A percentile compares a stretch with the other conserved stretches of the same genome.
Conservation (phyloP, 108 stramenopile species). For the Bacterosira constricta region DNA sequence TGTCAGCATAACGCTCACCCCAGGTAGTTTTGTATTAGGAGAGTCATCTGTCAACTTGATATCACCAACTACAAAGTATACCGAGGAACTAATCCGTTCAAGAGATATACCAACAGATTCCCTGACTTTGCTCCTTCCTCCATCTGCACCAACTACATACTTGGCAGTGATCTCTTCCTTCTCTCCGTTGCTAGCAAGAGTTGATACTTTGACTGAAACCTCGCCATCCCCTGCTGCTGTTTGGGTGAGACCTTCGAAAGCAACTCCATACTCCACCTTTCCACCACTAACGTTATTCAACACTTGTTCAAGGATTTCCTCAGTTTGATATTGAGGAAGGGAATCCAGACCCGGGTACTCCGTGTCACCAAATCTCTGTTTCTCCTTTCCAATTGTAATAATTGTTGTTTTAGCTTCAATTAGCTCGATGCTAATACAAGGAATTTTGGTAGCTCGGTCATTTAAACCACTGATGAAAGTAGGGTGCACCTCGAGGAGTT, state of each 20-base stretch:
- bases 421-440: no score
- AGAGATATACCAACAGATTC: conserved; percentile 7
- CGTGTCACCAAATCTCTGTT: background rate
- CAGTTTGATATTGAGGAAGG: conserved; percentile 5
- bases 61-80: conserved; percentile 9
- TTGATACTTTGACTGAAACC: background rate
- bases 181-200: background rate
- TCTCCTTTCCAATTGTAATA: no score
- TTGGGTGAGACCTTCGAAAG: background rate
- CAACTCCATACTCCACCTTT: background rate
- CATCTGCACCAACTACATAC: conserved; percentile 1
- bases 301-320: background rate
- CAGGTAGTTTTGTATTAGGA: background rate
- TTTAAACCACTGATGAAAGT: background rate
- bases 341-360: background rate
- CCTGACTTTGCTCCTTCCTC: conserved; percentile 3
- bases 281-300: background rate
- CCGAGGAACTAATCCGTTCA: background rate
- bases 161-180: background rate
- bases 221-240: no score
- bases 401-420: no score
- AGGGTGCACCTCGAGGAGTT: conserved; percentile 5
- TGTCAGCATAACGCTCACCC: background rate
- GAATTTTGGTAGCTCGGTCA: background rate
- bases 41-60: background rate